These are phyloP conservation scores for Linderina pennispora DNA, from an alignment of 192 early-diverging fungal species.

Conservation along the genomic window DNA sequence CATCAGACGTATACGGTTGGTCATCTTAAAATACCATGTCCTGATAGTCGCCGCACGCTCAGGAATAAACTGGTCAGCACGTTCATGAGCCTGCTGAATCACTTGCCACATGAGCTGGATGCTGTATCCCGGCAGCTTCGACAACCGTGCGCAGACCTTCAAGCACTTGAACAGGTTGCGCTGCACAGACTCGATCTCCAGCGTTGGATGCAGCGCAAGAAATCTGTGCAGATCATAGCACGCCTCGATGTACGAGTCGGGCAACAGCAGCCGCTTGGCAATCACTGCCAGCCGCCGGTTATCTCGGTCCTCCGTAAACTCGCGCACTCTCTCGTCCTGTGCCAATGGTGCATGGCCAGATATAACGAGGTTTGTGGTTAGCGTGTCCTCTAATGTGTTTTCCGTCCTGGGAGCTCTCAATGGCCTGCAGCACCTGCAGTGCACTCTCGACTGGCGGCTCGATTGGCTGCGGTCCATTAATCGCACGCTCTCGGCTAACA, in stretches of 20 bases:
- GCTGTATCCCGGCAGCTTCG: slow-evolving; percentile 42
- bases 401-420: too few relatives aligned
- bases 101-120: slow-evolving; percentile 47
- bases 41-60: slow-evolving; percentile 25
- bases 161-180: slow-evolving; percentile 45
- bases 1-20: slow-evolving; percentile 41
- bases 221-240: slow-evolving; percentile 39
- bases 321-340: slow-evolving; percentile 26
- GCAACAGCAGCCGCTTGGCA: slow-evolving; percentile 28
- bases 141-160: slow-evolving; percentile 42
- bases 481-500: slow-evolving; percentile 24
- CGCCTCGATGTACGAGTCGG: slow-evolving; percentile 38
- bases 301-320: slow-evolving; percentile 42
- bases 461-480: slow-evolving; percentile 20
- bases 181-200: slow-evolving; percentile 27
- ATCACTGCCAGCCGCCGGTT: slow-evolving; percentile 31
- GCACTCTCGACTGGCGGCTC: slow-evolving; percentile 24
- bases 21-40: slow-evolving; percentile 32
- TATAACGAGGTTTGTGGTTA: too few relatives aligned
- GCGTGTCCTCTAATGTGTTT: too few relatives aligned
- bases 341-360: too few relatives aligned
- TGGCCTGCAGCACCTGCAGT: background rate
- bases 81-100: slow-evolving; percentile 28
- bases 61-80: slow-evolving; percentile 15
- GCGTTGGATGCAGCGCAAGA: slow-evolving; percentile 9